Evolutionary conservation across 768 basidiomycete species (phyloP), one percentile per base, ranked within the genome.

Genomic region (Cyclocybe aegerita): DNA sequence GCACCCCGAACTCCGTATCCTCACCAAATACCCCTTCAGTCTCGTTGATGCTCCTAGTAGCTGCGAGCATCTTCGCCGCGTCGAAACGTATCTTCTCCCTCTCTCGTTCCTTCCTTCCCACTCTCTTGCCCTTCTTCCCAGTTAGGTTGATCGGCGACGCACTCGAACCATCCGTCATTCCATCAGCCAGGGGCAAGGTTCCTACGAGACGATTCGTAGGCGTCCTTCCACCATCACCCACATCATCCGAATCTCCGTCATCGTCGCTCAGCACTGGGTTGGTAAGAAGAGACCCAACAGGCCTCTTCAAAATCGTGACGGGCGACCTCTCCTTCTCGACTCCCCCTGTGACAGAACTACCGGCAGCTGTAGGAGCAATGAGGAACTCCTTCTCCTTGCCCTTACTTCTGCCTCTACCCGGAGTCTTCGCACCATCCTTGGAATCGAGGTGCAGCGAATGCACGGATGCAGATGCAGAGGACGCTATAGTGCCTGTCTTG

Each of bases 71-170:
- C 15, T 48, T 55, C 38, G 43, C 39, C 35, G 30, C 33, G 39
- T 65, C 61, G 39, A 52, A 48, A 45, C 54, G 64, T 15, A 48
- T 36, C 43, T 59, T 66, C 40, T 61, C 63, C 33, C 54, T 54
- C 35, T 67, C 62, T 16, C 60, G 53, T 50, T 64, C 60, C 17
- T 53, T 54, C 39, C 60, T 59, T 4, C 65, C 64, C 11, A 64
- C 55, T 29, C 62, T 56, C 43, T 58, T 62, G 8, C 63, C 61
- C 46, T 57, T 61, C 55, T 58, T 62, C 35, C 62, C 63, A 5
- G 48, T 32, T 39, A 59, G 34, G 49, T 49, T 60, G 35, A 58
- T 52, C n/a, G 50, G 46, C 5, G 38, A 36, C 17, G 29, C 40
- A 14, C 39, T 44, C 8, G 29, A n/a, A 9, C 46, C 46, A 38